Evolutionary conservation across 257 asterid species (phyloP), one percentile per base, ranked within the genome.

Genomic region (Plectranthus barbatus): DNA sequence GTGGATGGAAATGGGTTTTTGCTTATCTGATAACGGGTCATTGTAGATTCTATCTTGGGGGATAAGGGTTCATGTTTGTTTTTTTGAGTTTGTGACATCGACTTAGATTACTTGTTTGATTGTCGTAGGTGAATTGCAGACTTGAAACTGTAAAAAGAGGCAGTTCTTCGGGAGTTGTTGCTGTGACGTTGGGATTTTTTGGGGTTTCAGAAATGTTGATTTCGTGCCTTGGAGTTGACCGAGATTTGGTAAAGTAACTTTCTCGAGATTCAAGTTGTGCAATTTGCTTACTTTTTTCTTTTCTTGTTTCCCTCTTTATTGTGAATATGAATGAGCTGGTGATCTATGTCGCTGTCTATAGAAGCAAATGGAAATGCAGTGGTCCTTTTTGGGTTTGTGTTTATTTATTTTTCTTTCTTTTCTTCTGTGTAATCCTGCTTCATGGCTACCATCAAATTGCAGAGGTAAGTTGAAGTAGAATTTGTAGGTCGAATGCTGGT

Each of bases 231-330:
- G 29, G 53, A 40, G 76, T 69, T 66, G 77, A 66, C 72, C 70
- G 71, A 75, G 74, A 72, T 78, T 74, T 65, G 69, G 58, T 58
- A n/a, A 70, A 69, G 78, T 73, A 54, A 59, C 57, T 76, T 63
- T 70, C 54, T 54, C 7, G 47, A 65, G 64, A 60, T 72, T 56
- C 33, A 62, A 36, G 39, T 53, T 53, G 26, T 68, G 11, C 64
- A 58, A 12, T 24, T 60, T 49, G 26, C 52, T 44, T 51, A 4
- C 23, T 8, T 49, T 48, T 56, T 29, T 54, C n/a, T n/a, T n/a
- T n/a, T 29, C 46, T 63, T 3, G n/a, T n/a, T n/a, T n/a, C n/a
- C n/a, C n/a, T n/a, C n/a, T n/a, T n/a, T n/a, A n/a, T n/a, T n/a
- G 50, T 68, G 33, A 52, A 62, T 57, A 52, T 19, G 55, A 65